Conservation (phyloP, 805 yeast genomes). For the Suhomyces vadensis region DNA sequence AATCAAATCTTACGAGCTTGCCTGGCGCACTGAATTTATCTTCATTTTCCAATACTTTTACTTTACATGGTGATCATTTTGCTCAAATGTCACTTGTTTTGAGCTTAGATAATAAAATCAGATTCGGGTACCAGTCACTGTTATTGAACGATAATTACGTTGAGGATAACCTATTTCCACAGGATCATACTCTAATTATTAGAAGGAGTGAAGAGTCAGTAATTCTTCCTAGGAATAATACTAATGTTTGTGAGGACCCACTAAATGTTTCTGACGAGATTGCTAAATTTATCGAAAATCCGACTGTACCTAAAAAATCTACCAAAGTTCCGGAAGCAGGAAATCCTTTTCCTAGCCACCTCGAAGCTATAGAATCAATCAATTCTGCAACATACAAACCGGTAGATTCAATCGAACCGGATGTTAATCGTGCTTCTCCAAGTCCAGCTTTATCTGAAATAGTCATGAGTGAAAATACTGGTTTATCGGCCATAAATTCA, state of each 20-base stretch:
- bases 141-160: conserved; percentile 1
- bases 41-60: neutral
- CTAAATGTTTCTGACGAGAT: no score
- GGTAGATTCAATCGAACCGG: neutral
- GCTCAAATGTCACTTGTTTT: neutral
- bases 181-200: neutral
- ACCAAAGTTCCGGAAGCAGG: no score
- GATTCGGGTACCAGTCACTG: neutral
- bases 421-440: no score
- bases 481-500: neutral
- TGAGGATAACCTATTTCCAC: conserved; percentile 1
- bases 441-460: no score
- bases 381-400: neutral
- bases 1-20: neutral
- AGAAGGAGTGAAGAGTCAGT: neutral
- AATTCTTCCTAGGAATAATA: no score
- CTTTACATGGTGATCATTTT: neutral
- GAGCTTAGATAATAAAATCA: neutral
- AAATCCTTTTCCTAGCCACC: no score
- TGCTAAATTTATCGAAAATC: no score
- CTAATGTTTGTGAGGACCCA: no score
- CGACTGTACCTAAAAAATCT: no score
- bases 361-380: no score
- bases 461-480: neutral
- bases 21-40: no score